Conservation (phyloP, 2,329 filamentous ascomycete genomes). For the Rhynchosporium secalis region DNA sequence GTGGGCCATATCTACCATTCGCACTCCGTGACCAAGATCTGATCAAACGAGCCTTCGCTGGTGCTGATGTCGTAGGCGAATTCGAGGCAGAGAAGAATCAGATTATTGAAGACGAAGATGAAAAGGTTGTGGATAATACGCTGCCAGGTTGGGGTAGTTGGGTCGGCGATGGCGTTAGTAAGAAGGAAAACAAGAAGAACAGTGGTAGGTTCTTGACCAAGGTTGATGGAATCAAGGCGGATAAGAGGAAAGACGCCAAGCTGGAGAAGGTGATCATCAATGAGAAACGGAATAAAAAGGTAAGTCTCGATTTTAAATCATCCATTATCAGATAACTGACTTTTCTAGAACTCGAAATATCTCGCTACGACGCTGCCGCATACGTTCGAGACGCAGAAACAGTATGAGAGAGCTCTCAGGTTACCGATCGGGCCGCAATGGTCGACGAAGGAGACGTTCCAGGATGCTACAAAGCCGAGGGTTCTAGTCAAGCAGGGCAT, state of each 20-base stretch:
- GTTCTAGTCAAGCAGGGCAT: slow-evolving; percentile 89
- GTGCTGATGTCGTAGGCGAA: slow-evolving; percentile 76
- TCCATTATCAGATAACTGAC: slow-evolving; percentile 15
- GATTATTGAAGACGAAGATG: slow-evolving; percentile 72
- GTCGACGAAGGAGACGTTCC: slow-evolving; percentile 94
- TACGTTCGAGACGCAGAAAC: slow-evolving; percentile 81
- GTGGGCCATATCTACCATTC: slow-evolving; percentile 54
- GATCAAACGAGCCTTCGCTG: slow-evolving; percentile 82
- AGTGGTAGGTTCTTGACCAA: slow-evolving; percentile 63
- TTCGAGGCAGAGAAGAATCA: slow-evolving; percentile 80
- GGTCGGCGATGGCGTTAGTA: slow-evolving; percentile 80
- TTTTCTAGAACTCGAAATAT: slow-evolving; percentile 75
- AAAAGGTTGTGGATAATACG: slow-evolving; percentile 79
- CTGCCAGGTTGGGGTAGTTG: slow-evolving; percentile 93
- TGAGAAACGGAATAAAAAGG: slow-evolving; percentile 88
- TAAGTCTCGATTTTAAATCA: slow-evolving; percentile 41
- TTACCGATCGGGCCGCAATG: slow-evolving; percentile 91
- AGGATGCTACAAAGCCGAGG: slow-evolving; percentile 83
- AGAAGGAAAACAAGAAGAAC: slow-evolving; percentile 64
- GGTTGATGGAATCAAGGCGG: slow-evolving; percentile 71
- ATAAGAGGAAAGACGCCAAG: slow-evolving; percentile 79
- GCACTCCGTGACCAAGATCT: slow-evolving; percentile 64
- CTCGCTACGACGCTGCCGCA: slow-evolving; percentile 82
- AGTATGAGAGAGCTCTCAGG: slow-evolving; percentile 87
- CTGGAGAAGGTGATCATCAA: slow-evolving; percentile 86